Percentiles rank a stretch among this genome's conserved stretches.
Conservation (phyloP, 163 green algal species). For the Picocystis sp. region DNA sequence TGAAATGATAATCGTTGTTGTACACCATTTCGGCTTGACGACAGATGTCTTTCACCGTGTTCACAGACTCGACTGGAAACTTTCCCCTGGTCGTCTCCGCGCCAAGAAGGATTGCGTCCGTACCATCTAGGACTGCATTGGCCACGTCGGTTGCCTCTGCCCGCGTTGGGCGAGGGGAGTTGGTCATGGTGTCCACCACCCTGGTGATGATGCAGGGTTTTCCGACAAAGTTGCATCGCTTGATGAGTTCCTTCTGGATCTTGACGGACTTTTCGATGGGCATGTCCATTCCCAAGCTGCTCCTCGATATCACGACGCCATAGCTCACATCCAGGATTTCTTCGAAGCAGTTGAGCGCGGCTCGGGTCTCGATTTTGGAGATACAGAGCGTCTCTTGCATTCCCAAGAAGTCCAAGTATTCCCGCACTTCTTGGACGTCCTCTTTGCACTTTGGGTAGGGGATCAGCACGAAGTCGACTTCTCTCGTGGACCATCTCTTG, state of each 20-base stretch:
- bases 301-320: constrained; percentile 58
- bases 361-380: constrained; percentile 50
- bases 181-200: constrained; percentile 63
- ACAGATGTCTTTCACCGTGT: constrained; percentile 41
- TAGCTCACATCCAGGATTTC: constrained; percentile 54
- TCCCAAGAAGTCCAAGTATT: constrained; percentile 54
- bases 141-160: constrained; percentile 6
- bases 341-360: constrained; percentile 58
- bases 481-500: constrained; percentile 25
- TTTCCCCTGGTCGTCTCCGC: constrained; percentile 16
- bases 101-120: constrained; percentile 4
- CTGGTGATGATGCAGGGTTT: constrained; percentile 69
- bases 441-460: constrained; percentile 44
- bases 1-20: constrained; percentile 68
- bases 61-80: constrained; percentile 36
- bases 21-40: constrained; percentile 50
- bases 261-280: constrained; percentile 32
- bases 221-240: constrained; percentile 58
- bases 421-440: constrained; percentile 43
- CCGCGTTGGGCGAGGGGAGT: constrained; percentile 48
- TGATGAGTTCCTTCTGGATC: constrained; percentile 71
- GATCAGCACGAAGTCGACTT: constrained; percentile 72
- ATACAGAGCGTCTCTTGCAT: constrained; percentile 24
- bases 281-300: constrained; percentile 76
- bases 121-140: constrained; percentile 4